Evolutionary conservation across 2,329 filamentous ascomycete genomes (phyloP).

Genomic region (Phaeomoniella chlamydospora): DNA sequence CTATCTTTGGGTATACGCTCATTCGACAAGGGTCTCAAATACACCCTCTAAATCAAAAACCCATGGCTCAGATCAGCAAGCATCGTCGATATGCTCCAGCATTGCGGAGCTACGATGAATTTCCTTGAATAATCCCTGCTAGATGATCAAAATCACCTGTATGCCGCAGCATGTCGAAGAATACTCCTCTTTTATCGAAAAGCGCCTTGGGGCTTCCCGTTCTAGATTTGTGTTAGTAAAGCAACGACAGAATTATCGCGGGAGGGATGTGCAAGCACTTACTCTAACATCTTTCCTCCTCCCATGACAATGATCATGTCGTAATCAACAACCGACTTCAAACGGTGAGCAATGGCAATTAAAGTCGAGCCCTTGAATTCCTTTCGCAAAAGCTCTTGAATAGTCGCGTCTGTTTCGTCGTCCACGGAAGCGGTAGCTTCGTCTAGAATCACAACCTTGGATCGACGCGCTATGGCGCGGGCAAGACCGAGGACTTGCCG

Average conservation of each 20-base stretch:
- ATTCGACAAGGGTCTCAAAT: no score
- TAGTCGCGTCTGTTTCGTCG: constrained; percentile 40
- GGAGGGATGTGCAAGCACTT: constrained; percentile 6
- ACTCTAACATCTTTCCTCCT: constrained; percentile 39
- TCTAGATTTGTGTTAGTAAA: constrained; percentile 1
- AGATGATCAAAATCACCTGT: background rate
- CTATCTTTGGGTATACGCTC: no score
- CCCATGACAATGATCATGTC: constrained; percentile 44
- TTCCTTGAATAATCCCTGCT: no score
- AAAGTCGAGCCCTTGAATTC: constrained; percentile 42
- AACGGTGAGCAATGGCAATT: constrained; percentile 51
- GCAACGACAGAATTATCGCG: background rate
- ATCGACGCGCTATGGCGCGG: constrained; percentile 44
- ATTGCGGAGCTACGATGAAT: no score
- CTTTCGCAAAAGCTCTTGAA: constrained; percentile 40
- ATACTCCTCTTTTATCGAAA: background rate
- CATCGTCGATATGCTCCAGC: no score
- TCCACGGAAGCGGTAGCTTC: constrained; percentile 53
- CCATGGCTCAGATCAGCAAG: no score
- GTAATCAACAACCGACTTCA: constrained; percentile 50
- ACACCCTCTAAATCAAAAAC: no score
- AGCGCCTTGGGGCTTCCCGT: background rate
- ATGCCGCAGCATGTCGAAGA: background rate
- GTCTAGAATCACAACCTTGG: constrained; percentile 44
- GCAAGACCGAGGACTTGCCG: constrained; percentile 50